phyloP scores from a whole-genome alignment of 2,329 filamentous ascomycete genomes.

The Penicillium sp. region DNA sequence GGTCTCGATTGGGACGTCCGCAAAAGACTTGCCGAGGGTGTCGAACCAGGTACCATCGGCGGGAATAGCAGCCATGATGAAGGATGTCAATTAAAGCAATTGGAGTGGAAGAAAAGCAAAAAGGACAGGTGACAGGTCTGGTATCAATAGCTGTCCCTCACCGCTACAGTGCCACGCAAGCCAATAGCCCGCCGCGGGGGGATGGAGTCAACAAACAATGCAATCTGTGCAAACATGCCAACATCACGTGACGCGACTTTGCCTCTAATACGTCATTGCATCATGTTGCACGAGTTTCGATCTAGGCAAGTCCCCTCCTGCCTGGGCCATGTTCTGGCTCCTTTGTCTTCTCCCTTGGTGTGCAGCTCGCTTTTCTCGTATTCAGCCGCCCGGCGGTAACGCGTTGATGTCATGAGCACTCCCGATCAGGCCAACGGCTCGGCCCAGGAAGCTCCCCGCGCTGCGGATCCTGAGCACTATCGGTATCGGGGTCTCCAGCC shows the following conservation, averaged over 20 bases:
- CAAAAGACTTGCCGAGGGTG: slow-evolving; percentile 77
- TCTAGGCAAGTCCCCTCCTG: slow-evolving; percentile 10
- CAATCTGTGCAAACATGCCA: slow-evolving; percentile 26
- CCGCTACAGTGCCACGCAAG: slow-evolving; percentile 32
- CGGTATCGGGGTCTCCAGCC: slow-evolving; percentile 40
- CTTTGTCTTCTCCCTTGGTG: slow-evolving; percentile 8
- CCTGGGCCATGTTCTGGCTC: slow-evolving; percentile 10
- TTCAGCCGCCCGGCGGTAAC: slow-evolving; percentile 3
- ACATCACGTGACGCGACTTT: slow-evolving; percentile 1
- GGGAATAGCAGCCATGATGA: slow-evolving; percentile 47
- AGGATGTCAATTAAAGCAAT: slow-evolving; percentile 5
- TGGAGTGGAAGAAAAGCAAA: slow-evolving; percentile 6
- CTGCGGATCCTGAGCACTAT: slow-evolving; percentile 22
- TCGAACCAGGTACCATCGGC: slow-evolving; percentile 77
- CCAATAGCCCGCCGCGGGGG: slow-evolving; percentile 13
- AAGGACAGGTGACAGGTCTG: slow-evolving; percentile 8
- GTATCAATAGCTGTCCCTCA: slow-evolving; percentile 23
- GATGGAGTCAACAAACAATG: slow-evolving; percentile 17
- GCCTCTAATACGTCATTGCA: slow-evolving; percentile 30
- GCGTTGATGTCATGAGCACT: slow-evolving; percentile 26
- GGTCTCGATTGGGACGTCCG: slow-evolving; percentile 70
- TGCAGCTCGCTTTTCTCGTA: not conserved
- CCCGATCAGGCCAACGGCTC: slow-evolving; percentile 20
- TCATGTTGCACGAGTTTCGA: slow-evolving; percentile 16
- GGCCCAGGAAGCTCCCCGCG: slow-evolving; percentile 14